Evolutionary conservation across 306 rosid species (phyloP).

Genomic region (Vicia villosa): DNA sequence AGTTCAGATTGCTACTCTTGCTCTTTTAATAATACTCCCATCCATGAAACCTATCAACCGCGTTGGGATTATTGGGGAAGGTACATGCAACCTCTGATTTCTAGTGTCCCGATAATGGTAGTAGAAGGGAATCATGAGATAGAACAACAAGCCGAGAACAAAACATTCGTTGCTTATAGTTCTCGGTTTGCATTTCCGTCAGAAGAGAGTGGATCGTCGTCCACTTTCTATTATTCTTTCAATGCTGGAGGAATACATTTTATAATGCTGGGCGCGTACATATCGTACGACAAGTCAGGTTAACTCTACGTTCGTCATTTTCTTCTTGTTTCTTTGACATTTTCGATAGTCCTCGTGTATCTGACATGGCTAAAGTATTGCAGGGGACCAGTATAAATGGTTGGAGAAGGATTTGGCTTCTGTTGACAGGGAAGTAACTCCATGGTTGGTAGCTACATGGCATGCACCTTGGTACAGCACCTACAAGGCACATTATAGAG

Average conservation of each 20-base stretch:
- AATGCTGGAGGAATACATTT: conserved; percentile 92
- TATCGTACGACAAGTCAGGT: conserved; percentile 65
- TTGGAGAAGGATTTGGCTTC: conserved; percentile 73
- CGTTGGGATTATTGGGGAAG: conserved; percentile 99
- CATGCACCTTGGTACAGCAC: conserved; percentile 97
- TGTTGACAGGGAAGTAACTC: conserved; percentile 76
- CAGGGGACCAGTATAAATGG: conserved; percentile 88
- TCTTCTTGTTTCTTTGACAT: not conserved
- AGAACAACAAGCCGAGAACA: conserved; percentile 69
- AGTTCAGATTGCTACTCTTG: conserved; percentile 73
- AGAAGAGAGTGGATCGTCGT: conserved; percentile 73
- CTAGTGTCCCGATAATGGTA: conserved; percentile 81
- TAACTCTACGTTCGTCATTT: conserved; percentile 15
- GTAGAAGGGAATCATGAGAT: conserved; percentile 93
- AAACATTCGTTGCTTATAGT: conserved; percentile 74
- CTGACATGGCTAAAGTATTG: not conserved
- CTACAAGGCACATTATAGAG: conserved; percentile 80
- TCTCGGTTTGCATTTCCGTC: conserved; percentile 88
- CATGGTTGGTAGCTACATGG: conserved; percentile 93
- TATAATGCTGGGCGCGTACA: conserved; percentile 80
- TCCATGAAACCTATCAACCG: conserved; percentile 89
- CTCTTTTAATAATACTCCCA: conserved; percentile 72
- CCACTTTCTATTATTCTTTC: conserved; percentile 83
- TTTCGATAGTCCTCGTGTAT: not conserved
- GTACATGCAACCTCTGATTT: conserved; percentile 81